Evolutionary conservation across 331 rosid genomes (phyloP).

Genomic region (Malus hybrid): DNA sequence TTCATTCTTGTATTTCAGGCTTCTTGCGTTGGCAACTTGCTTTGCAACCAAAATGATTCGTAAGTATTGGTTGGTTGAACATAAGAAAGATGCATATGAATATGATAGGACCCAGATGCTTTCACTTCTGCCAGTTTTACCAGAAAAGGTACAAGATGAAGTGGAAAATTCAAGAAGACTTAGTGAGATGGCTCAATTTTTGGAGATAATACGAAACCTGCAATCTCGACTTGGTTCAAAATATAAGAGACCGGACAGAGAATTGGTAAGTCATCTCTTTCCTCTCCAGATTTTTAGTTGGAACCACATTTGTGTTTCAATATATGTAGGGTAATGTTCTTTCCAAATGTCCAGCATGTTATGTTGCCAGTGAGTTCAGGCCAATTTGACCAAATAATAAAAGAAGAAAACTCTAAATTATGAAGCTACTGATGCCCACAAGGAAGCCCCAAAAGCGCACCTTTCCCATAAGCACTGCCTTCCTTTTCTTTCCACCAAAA

Average conservation of each 20-base stretch:
- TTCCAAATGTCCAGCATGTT: not conserved
- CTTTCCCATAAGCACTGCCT: too few relatives aligned
- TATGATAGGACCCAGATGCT: constrained; percentile 34
- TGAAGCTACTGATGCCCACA: too few relatives aligned
- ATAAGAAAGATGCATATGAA: constrained; percentile 28
- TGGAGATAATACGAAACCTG: constrained; percentile 86
- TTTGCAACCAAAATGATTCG: constrained; percentile 88
- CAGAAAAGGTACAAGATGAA: constrained; percentile 34
- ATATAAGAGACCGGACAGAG: constrained; percentile 67
- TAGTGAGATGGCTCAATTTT: constrained; percentile 78
- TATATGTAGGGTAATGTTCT: too few relatives aligned
- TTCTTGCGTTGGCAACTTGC: constrained; percentile 72
- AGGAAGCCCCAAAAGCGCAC: too few relatives aligned
- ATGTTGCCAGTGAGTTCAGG: not conserved
- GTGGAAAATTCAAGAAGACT: constrained; percentile 56
- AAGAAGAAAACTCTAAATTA: too few relatives aligned
- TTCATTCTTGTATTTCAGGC: constrained; percentile 39
- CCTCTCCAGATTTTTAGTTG: not conserved
- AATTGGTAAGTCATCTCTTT: constrained; percentile 43
- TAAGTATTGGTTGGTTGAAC: constrained; percentile 62
- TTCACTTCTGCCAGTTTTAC: constrained; percentile 51
- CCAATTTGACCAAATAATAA: not conserved
- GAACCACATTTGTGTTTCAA: not conserved
- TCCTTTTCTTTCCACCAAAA: too few relatives aligned
- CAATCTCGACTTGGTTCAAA: constrained; percentile 61